phyloP scores from a whole-genome alignment of 805 yeast species.

The Kuraishia hungarica region DNA sequence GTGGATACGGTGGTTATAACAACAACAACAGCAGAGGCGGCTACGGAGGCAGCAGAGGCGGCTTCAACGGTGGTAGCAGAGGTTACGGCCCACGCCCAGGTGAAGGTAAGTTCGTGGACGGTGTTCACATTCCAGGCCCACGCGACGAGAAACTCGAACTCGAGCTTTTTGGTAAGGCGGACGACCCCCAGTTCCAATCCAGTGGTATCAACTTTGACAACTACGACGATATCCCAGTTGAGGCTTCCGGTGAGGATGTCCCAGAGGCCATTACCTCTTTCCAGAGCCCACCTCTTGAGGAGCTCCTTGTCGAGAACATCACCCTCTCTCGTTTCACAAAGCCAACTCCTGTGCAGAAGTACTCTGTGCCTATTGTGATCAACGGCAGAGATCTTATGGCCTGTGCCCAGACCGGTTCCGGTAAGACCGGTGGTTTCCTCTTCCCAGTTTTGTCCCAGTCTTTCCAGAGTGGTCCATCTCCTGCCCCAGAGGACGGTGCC shows the following conservation, averaged over 20 bases:
- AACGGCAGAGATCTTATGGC: slow-evolving; percentile 74
- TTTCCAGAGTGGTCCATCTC: slow-evolving; percentile 79
- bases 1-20: slow-evolving; percentile 24
- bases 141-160: slow-evolving; percentile 61
- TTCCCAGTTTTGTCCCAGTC: slow-evolving; percentile 96
- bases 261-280: slow-evolving; percentile 90
- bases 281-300: slow-evolving; percentile 88
- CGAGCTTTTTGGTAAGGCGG: slow-evolving; percentile 76
- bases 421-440: slow-evolving; percentile 99
- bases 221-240: slow-evolving; percentile 98
- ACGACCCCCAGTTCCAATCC: slow-evolving; percentile 71
- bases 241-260: slow-evolving; percentile 89
- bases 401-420: slow-evolving; percentile 98
- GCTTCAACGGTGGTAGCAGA: slow-evolving; percentile 22
- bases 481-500: slow-evolving; percentile 29
- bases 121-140: slow-evolving; percentile 79
- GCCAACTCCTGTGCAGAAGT: slow-evolving; percentile 96
- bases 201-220: slow-evolving; percentile 98
- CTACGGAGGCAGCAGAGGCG: slow-evolving; percentile 20
- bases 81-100: slow-evolving; percentile 32
- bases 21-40: slow-evolving; percentile 26
- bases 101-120: slow-evolving; percentile 80
- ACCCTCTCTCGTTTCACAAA: slow-evolving; percentile 81
- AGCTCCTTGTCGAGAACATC: slow-evolving; percentile 79
- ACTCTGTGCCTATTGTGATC: slow-evolving; percentile 71